A percentile compares a stretch with the other conserved stretches of the same genome.
Conservation (phyloP, 345 rosid species). For the Citrus maxima region DNA sequence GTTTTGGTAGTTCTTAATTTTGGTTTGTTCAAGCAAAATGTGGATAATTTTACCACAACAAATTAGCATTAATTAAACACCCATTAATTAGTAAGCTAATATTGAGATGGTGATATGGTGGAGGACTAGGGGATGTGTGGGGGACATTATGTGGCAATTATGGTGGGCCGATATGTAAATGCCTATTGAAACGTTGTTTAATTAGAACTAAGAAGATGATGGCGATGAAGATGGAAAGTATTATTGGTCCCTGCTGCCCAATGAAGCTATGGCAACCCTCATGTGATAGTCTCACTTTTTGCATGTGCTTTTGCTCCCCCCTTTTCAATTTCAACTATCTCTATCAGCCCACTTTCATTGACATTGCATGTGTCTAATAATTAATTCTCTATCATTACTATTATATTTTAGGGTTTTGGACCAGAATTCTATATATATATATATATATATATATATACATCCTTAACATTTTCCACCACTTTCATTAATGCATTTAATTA, state of each 20-base stretch:
- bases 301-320: conserved; percentile 46
- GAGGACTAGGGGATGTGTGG: neutral
- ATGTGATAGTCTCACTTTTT: conserved; percentile 39
- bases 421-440: neutral
- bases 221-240: neutral
- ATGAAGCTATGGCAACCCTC: conserved; percentile 34
- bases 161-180: conserved; percentile 16
- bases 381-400: neutral
- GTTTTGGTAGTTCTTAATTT: too few relatives aligned
- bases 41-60: too few relatives aligned
- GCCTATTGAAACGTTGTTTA: conserved; percentile 21
- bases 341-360: conserved; percentile 14
- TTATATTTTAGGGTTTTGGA: neutral
- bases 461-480: neutral
- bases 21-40: too few relatives aligned
- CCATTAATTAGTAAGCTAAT: neutral
- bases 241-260: conserved; percentile 31
- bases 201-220: neutral
- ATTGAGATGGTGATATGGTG: conserved; percentile 9
- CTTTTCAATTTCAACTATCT: conserved; percentile 21
- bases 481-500: neutral
- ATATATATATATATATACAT: too few relatives aligned
- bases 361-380: neutral
- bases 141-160: conserved; percentile 32
- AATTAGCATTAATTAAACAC: neutral